Evolutionary conservation across 257 asterid species (phyloP), one percentile per base, ranked within the genome.

Genomic region (Solanum microdontum): DNA sequence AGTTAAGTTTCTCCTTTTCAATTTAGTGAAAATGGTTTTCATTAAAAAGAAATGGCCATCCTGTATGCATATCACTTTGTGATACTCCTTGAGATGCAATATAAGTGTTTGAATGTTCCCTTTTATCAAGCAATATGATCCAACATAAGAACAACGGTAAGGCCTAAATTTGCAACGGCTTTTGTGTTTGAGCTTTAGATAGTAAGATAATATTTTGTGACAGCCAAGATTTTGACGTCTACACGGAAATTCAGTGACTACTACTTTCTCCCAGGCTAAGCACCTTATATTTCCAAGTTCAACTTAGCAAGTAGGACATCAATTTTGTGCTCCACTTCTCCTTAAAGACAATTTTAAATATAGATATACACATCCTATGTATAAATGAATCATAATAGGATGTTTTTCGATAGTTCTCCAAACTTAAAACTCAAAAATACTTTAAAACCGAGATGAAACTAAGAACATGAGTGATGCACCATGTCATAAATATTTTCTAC

Each of bases 71-170:
- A 89, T 96, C 98, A 66, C 95, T 33, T 94, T 89, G 93, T 95
- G 98, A 36, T 95, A 98, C 90, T 94, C 98, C 93, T 91, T 93
- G n/a, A 96, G 94, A 92, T 95, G 98, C 19, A 89, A 89, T 85
- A 93, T 88, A 17, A 96, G 94, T 34, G 89, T 89, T 15, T 94
- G 90, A 62, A 96, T 94, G 82, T 95, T 96, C 55, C 96, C 99
- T 0, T 91, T 93, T 80, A 92, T 88, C 75, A 90, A 84, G 91
- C 98, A 95, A 77, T 96, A 98, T 11, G 98, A 94, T 32, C 99
- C 95, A 3, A 95, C 96, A 64, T 93, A 93, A 4, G 99, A 98
- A 79, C 99, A 96, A 87, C n/a, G 88, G 87, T 95, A 96, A 23
- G 99, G 98, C 26, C 95, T 93, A 89, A 92, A 96, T 19, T 91